These are phyloP conservation scores for Pogostemon cablin DNA, from an alignment of 257 asterid genomes.

Conservation along the genomic window DNA sequence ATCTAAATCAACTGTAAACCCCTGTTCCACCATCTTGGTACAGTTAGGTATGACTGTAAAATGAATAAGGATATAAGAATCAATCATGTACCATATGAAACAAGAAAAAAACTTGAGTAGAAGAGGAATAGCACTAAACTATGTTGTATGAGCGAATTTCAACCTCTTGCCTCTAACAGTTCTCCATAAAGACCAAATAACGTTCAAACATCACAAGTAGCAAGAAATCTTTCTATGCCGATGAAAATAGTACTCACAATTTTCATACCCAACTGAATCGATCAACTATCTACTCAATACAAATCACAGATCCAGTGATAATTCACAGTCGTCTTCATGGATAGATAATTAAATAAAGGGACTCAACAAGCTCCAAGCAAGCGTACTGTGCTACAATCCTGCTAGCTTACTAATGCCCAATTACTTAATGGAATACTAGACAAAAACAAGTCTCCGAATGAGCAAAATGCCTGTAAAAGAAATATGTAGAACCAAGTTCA, in stretches of 20 bases:
- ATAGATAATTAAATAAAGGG: neutral
- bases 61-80: constrained; percentile 13
- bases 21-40: constrained; percentile 63
- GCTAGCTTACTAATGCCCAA: neutral
- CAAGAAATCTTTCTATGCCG: neutral
- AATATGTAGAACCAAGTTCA: neutral
- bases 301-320: neutral
- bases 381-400: neutral
- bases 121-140: neutral
- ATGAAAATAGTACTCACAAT: neutral
- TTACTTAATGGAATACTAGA: neutral
- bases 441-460: neutral
- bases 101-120: neutral
- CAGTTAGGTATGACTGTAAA: constrained; percentile 20
- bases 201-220: neutral
- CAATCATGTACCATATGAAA: constrained; percentile 6
- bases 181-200: neutral
- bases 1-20: constrained; percentile 63
- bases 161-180: neutral
- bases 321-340: no score
- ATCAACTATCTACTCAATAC: neutral
- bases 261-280: neutral
- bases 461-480: neutral
- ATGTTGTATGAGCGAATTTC: neutral
- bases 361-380: neutral